Conservation (phyloP, 1,284 basidiomycete species). For the Dichomitus squalens region DNA sequence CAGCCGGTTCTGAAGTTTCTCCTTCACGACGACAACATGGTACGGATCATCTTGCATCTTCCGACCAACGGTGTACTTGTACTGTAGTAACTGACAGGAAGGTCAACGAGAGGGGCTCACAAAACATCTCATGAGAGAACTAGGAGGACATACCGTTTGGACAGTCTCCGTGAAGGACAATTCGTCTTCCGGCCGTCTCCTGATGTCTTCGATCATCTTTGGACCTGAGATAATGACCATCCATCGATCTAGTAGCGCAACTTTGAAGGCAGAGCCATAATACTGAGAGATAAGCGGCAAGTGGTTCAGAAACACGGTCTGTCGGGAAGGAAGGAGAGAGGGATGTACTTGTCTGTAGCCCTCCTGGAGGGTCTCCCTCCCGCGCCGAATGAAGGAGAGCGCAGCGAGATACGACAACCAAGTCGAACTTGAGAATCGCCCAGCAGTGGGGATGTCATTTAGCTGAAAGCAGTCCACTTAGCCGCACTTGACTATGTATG, state of each 20-base stretch:
- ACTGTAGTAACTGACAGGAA: constrained; percentile 23
- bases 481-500: background rate
- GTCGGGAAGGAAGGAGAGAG: background rate
- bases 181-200: constrained; percentile 35
- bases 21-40: constrained; percentile 28
- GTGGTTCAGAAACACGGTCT: background rate
- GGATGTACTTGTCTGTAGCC: constrained; percentile 23
- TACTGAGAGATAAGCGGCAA: constrained; percentile 12
- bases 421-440: constrained; percentile 18
- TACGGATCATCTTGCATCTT: constrained; percentile 30
- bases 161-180: constrained; percentile 34
- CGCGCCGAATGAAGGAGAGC: constrained; percentile 13
- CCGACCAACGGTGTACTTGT: constrained; percentile 32
- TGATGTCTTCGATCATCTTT: constrained; percentile 38
- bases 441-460: constrained; percentile 29
- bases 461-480: constrained; percentile 1
- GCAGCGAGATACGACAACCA: constrained; percentile 28
- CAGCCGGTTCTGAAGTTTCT: constrained; percentile 33
- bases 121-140: no score
- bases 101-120: no score
- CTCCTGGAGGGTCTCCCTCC: constrained; percentile 10
- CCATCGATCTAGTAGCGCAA: constrained; percentile 35
- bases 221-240: constrained; percentile 34
- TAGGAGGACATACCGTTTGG: constrained; percentile 24
- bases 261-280: constrained; percentile 34